Base-by-base conservation (phyloP, 352 stramenopile genomes). In the Pythium utonaiense region DNA sequence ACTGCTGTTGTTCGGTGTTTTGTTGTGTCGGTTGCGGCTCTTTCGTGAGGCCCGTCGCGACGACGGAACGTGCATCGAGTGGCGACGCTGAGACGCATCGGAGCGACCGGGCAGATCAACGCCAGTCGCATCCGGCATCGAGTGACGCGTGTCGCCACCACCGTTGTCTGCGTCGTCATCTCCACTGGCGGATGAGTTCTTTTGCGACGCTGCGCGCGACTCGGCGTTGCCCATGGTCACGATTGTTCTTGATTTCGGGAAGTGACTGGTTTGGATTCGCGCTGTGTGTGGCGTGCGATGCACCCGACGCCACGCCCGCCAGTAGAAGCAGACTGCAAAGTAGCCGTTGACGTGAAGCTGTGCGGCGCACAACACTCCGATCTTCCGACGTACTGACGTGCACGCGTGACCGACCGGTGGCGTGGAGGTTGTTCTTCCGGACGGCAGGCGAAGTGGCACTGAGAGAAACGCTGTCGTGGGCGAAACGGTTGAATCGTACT, bases 171-270 rank as follows among this genome's bases (percentile, higher is more conserved):
- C 9, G 62, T 30, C 53, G 44, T 63, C 61, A 25, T 63, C 65
- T 28, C 38, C 60, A 12, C 53, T 63, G 16, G 70, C 64, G 2
- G 42, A 40, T 27, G 50, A 64, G 45, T 56, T 73, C 24, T 67
- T 70, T 10, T 70, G 64, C 48, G 66, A 61, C 10, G 66, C 44
- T 34, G 70, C 66, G 59, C 75, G 66, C 16, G 78, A 88, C 57
- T 88, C 78, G 33, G 74, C 60, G 48, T 82, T 85, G 33, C 78
- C 78, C 78, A 88, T 88, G 16, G 3, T 45, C 4, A 1, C 22
- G 9, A 38, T 31, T n/a, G 6, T 41, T 40, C 5, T 54, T 13
- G 38, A 21, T 48, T 41, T 22, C 24, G 31, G 31, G 10, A 8
- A 49, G 16, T 47, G 25, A 53, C 42, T 48, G 40, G 40, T 12